Evolutionary conservation across 2,329 filamentous ascomycete species (phyloP), one percentile per base, ranked within the genome.

Genomic region (Calonectria fujianensis): DNA sequence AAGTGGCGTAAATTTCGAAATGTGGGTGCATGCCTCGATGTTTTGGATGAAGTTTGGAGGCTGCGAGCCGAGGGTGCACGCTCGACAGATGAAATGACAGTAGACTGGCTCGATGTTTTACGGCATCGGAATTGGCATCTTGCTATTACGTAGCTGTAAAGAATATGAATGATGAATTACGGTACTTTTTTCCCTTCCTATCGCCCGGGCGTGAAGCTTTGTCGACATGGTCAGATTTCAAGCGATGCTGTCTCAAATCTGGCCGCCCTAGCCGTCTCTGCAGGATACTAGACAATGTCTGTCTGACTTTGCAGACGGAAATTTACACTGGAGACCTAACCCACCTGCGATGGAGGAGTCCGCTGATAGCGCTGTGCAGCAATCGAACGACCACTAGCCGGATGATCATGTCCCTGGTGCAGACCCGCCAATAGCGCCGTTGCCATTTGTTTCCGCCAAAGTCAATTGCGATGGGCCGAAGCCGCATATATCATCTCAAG

Each of bases 21-120:
- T 31, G 72, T 74, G 3, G 27, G 50, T 16, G 63, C 54, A n/a
- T 64, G 68, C 48, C 45, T 74, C 3, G 61, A 74, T 2, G 63
- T 74, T 14, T 37, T 74, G 32, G 72, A 71, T 20, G 68, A 74
- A 39, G 68, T 74, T 27, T 74, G 72, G 72, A 39, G 66, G 51
- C n/a, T 57, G 20, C 27, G 67, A 11, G 16, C 35, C 2, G 72
- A 63, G 13, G 72, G 67, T 9, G 41, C 72, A 3, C 72, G 59
- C 8, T 29, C 39, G 1, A 54, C 16, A 4, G 57, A 74, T 32
- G 18, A 59, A 8, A 31, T 39, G 16, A 13, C 24, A 3, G 72
- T 74, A 18, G 72, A 74, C 27, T 74, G 72, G 72, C 45, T 74
- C 9, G 72, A 74, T 63, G 57, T 74, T 8, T 27, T 74, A 10